Percentiles rank a stretch among this genome's conserved stretches.
Conservation (phyloP, 2,329 filamentous ascomycete genomes). For the Aureobasidium uvarum region DNA sequence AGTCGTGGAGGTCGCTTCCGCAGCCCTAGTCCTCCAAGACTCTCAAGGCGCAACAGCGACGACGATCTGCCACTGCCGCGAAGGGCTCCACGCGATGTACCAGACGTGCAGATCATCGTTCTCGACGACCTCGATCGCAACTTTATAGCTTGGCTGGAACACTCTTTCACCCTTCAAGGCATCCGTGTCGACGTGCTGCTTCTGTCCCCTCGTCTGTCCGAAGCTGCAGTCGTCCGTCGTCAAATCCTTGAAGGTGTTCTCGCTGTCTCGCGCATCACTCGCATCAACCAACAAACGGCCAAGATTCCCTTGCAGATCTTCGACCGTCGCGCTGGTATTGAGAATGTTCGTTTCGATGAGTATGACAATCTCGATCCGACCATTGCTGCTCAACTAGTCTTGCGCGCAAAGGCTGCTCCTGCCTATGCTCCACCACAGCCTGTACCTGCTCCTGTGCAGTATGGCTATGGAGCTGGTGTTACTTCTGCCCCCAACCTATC, state of each 20-base stretch:
- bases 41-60: slow-evolving; percentile 52
- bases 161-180: slow-evolving; percentile 67
- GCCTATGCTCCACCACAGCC: slow-evolving; percentile 38
- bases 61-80: slow-evolving; percentile 69
- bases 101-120: slow-evolving; percentile 85
- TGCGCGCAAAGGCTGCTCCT: slow-evolving; percentile 61
- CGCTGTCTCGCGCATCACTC: slow-evolving; percentile 75
- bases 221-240: slow-evolving; percentile 75
- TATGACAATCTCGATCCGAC: slow-evolving; percentile 78
- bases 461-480: slow-evolving; percentile 35
- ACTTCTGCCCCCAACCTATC: slow-evolving; percentile 53
- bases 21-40: slow-evolving; percentile 61
- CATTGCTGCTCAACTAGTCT: slow-evolving; percentile 76
- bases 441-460: slow-evolving; percentile 39
- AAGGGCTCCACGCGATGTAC: slow-evolving; percentile 70
- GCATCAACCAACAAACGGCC: slow-evolving; percentile 62
- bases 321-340: slow-evolving; percentile 69
- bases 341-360: slow-evolving; percentile 79
- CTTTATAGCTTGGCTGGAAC: slow-evolving; percentile 80
- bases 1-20: slow-evolving; percentile 47
- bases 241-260: slow-evolving; percentile 87
- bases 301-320: slow-evolving; percentile 84
- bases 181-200: slow-evolving; percentile 77
- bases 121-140: slow-evolving; percentile 73
- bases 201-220: slow-evolving; percentile 71